Evolutionary conservation across 257 asterid genomes (phyloP), one percentile per base, ranked within the genome.

Genomic region (Parsonsia alboflavescens): DNA sequence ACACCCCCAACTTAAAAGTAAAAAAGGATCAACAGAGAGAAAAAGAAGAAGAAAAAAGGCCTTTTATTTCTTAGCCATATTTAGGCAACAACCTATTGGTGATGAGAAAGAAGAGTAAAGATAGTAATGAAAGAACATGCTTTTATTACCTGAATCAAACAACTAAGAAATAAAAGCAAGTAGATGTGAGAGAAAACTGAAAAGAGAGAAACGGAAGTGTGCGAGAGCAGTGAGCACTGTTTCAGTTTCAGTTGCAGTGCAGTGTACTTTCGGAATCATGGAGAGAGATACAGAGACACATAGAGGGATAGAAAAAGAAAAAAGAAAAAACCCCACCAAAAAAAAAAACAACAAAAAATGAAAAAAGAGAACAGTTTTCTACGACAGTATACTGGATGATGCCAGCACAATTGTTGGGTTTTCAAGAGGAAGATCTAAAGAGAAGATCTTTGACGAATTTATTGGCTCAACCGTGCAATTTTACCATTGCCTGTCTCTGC

Each of bases 381-480:
- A 19, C 49, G 21, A 46, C 10, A 4, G 63, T 68, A 64, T n/a
- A 63, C 78, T 80, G 73, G 86, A 73, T 91, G 94, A 91, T 83
- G 96, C 90, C 86, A 91, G 91, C 92, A 80, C 86, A 82, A 59
- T 82, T 84, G 90, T 89, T 76, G 71, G 75, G 33, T 49, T 66
- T n/a, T 57, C 71, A 70, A 63, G 56, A 54, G 30, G 87, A 42
- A 81, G 85, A 89, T 88, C 87, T 88, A 79, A 71, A 52, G 78
- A 76, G 75, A 75, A 89, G 86, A 91, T 91, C 91, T 89, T 88
- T 85, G 85, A 76, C 86, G 85, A 70, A 86, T 83, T 85, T 89
- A 81, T 80, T 82, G 86, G 78, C 80, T 89, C 86, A 84, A 79
- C 77, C 30, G 63, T 71, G 48, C 67, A 61, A 61, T 61, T 50